Evolutionary conservation across 495 filamentous ascomycete genomes (phyloP), one percentile per base, ranked within the genome.

Genomic region (Aspergillus nidulans): DNA sequence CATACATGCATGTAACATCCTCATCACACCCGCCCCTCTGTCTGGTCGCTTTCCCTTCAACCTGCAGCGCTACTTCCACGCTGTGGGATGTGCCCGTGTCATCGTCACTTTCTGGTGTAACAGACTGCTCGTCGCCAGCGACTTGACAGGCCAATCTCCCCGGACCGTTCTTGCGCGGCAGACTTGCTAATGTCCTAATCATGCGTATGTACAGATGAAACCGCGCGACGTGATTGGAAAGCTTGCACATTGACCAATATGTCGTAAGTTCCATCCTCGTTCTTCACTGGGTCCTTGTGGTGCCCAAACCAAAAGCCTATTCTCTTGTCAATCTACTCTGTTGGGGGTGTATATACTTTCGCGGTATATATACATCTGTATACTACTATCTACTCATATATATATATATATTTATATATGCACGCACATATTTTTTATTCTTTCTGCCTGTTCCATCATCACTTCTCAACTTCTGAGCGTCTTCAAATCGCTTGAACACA

Each of bases 201-300:
- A 63, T 65, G 60, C 74, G 70, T 69, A 70, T 69, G 63, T 71
- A 69, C 71, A 73, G 70, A 73, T 75, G 71, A 73, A 63, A 66
- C 63, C 62, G 51, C 64, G 61, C 60, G 63, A 64, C 63, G 65
- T 73, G 71, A 67, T 71, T 72, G 71, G 61, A 64, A 66, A 63
- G 59, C 58, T 54, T 60, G 57, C 63, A 58, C 63, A 62, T 66
- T 64, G 52, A 71, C 69, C 70, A 75, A 67, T 60, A 79, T 79
- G 76, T 78, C 76, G 76, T 79, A 75, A 79, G 76, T 52, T 79
- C 62, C 53, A 58, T 58, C 62, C 56, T 66, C 68, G 63, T 67
- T 50, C 56, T 57, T 56, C 36, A 39, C 36, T 44, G 54, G 23
- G 25, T n/a, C 51, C 43, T 39, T 20, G 24, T 55, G 44, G 34